phyloP scores from a whole-genome alignment of 768 basidiomycete genomes.

The Peribolospora kevripleyi region DNA sequence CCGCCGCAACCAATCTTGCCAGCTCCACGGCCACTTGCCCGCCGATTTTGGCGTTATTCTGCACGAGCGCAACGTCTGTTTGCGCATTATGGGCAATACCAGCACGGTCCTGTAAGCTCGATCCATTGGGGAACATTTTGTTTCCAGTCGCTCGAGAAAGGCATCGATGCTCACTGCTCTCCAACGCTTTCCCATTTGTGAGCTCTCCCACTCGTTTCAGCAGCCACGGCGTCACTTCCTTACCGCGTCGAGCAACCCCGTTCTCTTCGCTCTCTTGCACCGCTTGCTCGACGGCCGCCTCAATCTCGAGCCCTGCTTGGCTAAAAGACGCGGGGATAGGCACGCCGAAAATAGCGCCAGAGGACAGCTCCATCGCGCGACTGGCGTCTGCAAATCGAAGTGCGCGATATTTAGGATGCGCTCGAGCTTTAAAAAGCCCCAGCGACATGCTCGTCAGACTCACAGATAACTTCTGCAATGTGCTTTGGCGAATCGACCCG shows the following conservation, averaged over 20 bases:
- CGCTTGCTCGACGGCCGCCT: conserved; percentile 58
- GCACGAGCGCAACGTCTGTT: conserved; percentile 58
- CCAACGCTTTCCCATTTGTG: conserved; percentile 46
- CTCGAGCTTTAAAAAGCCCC: no score
- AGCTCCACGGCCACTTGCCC: conserved; percentile 58
- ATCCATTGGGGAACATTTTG: background rate
- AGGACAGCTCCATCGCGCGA: conserved; percentile 41
- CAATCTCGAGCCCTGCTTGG: conserved; percentile 38
- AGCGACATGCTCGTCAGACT: conserved; percentile 11
- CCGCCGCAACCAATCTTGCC: conserved; percentile 25
- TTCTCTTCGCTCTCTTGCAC: conserved; percentile 57
- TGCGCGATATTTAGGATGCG: background rate
- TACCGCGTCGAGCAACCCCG: conserved; percentile 55
- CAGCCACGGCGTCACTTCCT: conserved; percentile 88
- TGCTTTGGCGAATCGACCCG: conserved; percentile 33
- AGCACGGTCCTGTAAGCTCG: background rate
- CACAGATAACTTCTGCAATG: conserved; percentile 56
- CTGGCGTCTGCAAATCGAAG: conserved; percentile 33
- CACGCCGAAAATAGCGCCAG: conserved; percentile 59
- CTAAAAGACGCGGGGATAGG: conserved; percentile 68
- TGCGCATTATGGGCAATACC: background rate
- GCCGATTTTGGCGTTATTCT: conserved; percentile 67
- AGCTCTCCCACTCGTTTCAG: conserved; percentile 58
- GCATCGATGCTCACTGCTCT: conserved; percentile 32
- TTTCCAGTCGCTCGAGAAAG: background rate